phyloP scores from a whole-genome alignment of 176 grass and related monocot genomes.

The Ampelocalamus luodianensis region DNA sequence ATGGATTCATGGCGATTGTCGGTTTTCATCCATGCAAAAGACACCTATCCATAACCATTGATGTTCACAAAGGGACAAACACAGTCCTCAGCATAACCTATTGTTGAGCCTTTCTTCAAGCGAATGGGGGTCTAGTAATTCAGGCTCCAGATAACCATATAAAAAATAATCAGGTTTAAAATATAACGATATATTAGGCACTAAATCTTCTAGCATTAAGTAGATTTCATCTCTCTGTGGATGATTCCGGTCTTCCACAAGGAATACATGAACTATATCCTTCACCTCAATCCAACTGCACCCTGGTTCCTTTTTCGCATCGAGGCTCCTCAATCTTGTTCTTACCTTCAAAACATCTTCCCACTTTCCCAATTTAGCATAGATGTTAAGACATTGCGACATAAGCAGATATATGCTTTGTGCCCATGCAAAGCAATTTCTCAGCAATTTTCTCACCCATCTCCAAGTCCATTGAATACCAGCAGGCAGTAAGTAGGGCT shows the following conservation, averaged over 20 bases:
- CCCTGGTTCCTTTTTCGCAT: conserved; percentile 56
- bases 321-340: conserved; percentile 44
- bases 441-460: conserved; percentile 54
- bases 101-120: background rate
- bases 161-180: conserved; percentile 35
- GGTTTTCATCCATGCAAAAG: background rate
- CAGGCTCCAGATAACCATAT: conserved; percentile 14
- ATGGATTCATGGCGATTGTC: background rate
- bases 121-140: background rate
- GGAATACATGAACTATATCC: conserved; percentile 58
- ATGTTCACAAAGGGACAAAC: background rate
- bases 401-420: conserved; percentile 56
- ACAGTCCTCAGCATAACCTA: background rate
- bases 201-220: conserved; percentile 47
- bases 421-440: conserved; percentile 54
- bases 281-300: conserved; percentile 68
- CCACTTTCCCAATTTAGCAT: conserved; percentile 63
- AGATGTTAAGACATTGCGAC: conserved; percentile 64
- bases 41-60: background rate
- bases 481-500: conserved; percentile 59
- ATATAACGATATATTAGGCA: conserved; percentile 44
- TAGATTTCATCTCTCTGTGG: conserved; percentile 55
- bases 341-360: conserved; percentile 62
- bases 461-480: conserved; percentile 56
- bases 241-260: conserved; percentile 66